Percentiles rank a stretch among this genome's conserved stretches.
These are phyloP conservation scores for Trametes maxima DNA, from an alignment of 768 basidiomycete genomes.

Conservation along the genomic window DNA sequence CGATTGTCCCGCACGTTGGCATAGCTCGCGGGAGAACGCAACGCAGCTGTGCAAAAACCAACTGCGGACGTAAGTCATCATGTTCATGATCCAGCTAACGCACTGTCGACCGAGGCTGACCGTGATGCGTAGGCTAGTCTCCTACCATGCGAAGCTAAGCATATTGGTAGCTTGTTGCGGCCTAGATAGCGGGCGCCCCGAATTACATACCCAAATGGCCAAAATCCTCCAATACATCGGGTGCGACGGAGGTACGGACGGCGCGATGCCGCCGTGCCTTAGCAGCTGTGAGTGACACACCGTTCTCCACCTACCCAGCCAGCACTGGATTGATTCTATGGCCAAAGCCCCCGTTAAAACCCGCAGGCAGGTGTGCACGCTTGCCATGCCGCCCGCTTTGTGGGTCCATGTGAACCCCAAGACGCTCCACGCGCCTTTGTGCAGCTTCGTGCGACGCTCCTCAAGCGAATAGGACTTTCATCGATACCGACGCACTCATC, in stretches of 20 bases:
- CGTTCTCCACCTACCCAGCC: not conserved
- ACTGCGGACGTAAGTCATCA: not conserved
- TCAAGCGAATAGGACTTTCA: not conserved
- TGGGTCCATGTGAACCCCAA: not conserved
- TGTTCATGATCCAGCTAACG: not conserved
- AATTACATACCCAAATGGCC: not conserved
- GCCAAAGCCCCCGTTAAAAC: too few species aligned
- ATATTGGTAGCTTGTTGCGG: not conserved
- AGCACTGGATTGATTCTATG: too few species aligned
- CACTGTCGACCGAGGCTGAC: not conserved
- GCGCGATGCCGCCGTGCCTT: not conserved
- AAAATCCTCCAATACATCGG: not conserved
- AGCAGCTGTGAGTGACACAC: not conserved
- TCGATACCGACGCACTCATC: conserved; percentile 4
- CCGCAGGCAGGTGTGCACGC: not conserved
- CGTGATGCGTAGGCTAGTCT: not conserved
- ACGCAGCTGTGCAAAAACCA: not conserved
- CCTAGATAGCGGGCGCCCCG: not conserved
- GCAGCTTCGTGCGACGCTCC: not conserved
- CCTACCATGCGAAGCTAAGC: too few species aligned
- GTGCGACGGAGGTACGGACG: not conserved
- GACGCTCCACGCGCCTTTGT: not conserved
- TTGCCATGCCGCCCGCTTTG: not conserved
- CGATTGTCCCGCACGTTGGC: too few species aligned
- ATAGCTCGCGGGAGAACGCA: not conserved